phyloP scores from a whole-genome alignment of 768 basidiomycete genomes.

The Sarcodon sp. region DNA sequence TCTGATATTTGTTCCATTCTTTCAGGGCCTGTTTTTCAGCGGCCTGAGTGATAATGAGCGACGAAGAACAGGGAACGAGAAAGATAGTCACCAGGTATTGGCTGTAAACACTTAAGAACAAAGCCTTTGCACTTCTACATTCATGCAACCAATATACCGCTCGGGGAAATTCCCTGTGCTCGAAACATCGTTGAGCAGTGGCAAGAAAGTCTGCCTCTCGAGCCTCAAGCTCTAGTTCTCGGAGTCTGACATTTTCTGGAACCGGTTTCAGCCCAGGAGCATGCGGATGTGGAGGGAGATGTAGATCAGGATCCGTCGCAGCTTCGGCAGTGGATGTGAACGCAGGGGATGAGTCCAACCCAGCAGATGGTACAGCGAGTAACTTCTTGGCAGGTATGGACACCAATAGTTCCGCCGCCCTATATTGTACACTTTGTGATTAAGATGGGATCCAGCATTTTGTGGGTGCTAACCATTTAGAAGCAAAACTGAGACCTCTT shows the following conservation, averaged over 20 bases:
- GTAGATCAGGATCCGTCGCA: slow-evolving; percentile 5
- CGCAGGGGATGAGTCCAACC: slow-evolving; percentile 26
- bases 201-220: slow-evolving; percentile 64
- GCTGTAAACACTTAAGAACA: slow-evolving; percentile 70
- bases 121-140: slow-evolving; percentile 59
- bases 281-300: slow-evolving; percentile 19
- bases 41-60: slow-evolving; percentile 4
- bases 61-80: background rate
- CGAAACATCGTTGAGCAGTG: slow-evolving; percentile 62
- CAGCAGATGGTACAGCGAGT: slow-evolving; percentile 13
- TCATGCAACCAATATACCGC: slow-evolving; percentile 51
- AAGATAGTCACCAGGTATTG: slow-evolving; percentile 64
- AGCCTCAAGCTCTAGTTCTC: slow-evolving; percentile 35
- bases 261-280: slow-evolving; percentile 20
- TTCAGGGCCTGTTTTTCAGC: slow-evolving; percentile 70
- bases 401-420: slow-evolving; percentile 69
- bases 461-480: slow-evolving; percentile 52
- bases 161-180: slow-evolving; percentile 67
- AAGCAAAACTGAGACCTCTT: slow-evolving; percentile 53
- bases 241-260: slow-evolving; percentile 19
- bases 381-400: slow-evolving; percentile 41
- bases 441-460: background rate
- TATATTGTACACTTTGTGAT: slow-evolving; percentile 14
- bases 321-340: slow-evolving; percentile 4
- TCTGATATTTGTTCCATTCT: slow-evolving; percentile 76